These are phyloP conservation scores for Gyrodon lividus DNA, from an alignment of 768 basidiomycete species.

Conservation along the genomic window DNA sequence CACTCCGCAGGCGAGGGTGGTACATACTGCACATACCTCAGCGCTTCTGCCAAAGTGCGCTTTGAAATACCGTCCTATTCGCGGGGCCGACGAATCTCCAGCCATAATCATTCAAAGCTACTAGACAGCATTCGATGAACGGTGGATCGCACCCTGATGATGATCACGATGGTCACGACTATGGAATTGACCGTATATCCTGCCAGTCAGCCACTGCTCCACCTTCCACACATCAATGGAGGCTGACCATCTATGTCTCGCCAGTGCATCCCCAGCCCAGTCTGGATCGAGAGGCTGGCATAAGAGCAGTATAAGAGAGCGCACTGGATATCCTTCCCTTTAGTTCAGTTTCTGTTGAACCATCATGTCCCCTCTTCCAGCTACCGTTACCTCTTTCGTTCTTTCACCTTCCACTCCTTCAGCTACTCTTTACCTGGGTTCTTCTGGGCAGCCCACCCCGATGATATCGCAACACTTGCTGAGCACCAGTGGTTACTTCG, in stretches of 20 bases:
- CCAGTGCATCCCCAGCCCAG: conserved; percentile 1
- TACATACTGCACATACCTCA: too few species aligned
- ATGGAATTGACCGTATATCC: too few species aligned
- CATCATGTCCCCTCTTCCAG: conserved; percentile 18
- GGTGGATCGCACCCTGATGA: too few species aligned
- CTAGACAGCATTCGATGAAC: too few species aligned
- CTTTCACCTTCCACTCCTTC: conserved; percentile 4
- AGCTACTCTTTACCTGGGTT: neutral
- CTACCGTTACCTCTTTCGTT: conserved; percentile 9
- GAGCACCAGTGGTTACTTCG: conserved; percentile 14
- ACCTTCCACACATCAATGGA: too few species aligned
- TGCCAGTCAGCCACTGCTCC: too few species aligned
- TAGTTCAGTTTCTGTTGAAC: conserved; percentile 2
- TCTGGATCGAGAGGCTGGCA: conserved; percentile 6
- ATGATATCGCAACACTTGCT: conserved; percentile 1
- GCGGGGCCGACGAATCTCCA: too few species aligned
- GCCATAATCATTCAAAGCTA: too few species aligned
- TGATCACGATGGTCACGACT: too few species aligned
- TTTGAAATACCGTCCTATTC: too few species aligned
- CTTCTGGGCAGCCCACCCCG: neutral
- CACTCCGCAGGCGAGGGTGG: too few species aligned
- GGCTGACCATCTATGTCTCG: neutral
- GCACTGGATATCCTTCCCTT: neutral
- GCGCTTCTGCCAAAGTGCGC: too few species aligned
- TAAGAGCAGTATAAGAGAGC: conserved; percentile 2